Base-by-base conservation (phyloP, 805 yeast species). In the Sugiyamaella lignohabitans region DNA sequence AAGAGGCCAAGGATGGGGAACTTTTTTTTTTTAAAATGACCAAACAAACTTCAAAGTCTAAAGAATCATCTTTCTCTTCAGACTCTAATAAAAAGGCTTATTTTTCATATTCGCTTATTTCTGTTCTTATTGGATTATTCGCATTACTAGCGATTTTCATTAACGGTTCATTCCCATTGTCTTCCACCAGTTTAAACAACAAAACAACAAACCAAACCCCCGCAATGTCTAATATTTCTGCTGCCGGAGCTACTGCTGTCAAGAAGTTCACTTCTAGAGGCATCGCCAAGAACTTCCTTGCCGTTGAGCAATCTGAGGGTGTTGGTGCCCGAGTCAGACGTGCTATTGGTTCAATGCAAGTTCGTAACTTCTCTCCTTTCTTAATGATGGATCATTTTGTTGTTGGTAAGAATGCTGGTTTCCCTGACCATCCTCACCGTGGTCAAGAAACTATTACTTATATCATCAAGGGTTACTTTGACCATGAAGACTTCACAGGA, bases 401-500 rank as follows among this genome's bases (percentile, higher is more conserved):
- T 36, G 79, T 79, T 38, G 59, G 71, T 5, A 76, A 80, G 4
- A 79, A 79, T 4, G 78, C 78, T 14, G 78, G 78, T n/a, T 94
- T 94, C 3, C 84, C 84, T 63, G 89, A 87, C 2, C 93, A 84
- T 57, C 91, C 91, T 4, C 93, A 84, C 59, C 75, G 84, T 53
- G 91, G 91, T 14, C 85, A 81, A 61, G 88, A 83, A 60, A 84
- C 91, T 19, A 75, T 84, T 49, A 82, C 89, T 1, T 72, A 80
- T 52, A 65, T 84, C 46, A 64, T 76, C 50, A 69, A 75, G 45
- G 89, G 89, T 37, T 75, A 73, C 53, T 64, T 84, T 63, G 84
- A 85, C 3, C 93, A 84, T 61, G 88, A 83, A 59, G 96, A 87
- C 62, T 86, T 87, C 66, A 84, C 93, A 2, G 95, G 95, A 1